Evolutionary conservation across 148 eudicot genomes (phyloP).

Genomic region (Spergularia bocconei): DNA sequence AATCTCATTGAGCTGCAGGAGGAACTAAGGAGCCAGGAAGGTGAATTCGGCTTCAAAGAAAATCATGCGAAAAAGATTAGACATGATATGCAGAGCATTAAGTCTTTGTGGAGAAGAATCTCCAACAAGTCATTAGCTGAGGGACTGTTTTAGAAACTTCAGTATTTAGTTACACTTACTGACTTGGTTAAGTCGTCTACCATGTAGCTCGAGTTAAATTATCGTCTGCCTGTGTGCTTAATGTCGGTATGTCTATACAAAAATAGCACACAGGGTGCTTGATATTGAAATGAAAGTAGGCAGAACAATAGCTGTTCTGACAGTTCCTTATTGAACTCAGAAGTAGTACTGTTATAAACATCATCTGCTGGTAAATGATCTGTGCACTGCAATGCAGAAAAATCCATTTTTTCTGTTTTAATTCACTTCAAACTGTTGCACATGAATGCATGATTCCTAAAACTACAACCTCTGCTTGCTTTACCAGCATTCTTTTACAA

Average conservation of each 20-base stretch:
- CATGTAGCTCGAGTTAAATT: not conserved
- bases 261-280: not conserved
- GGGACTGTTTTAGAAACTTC: slow-evolving; percentile 5
- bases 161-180: not conserved
- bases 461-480: too few species aligned
- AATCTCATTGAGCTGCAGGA: not conserved
- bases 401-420: not conserved
- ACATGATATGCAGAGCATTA: not conserved
- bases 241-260: not conserved
- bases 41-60: not conserved
- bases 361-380: not conserved
- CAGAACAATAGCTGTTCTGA: not conserved
- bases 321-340: not conserved
- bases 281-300: not conserved
- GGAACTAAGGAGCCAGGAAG: not conserved
- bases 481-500: too few species aligned
- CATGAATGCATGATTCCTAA: too few species aligned
- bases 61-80: not conserved
- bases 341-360: not conserved
- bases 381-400: not conserved
- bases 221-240: not conserved
- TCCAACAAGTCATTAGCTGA: slow-evolving; percentile 2
- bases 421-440: too few species aligned
- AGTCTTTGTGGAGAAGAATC: slow-evolving; percentile 12
- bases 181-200: not conserved